Evolutionary conservation across 805 yeast genomes (phyloP).

Genomic region (Spathaspora boniae): DNA sequence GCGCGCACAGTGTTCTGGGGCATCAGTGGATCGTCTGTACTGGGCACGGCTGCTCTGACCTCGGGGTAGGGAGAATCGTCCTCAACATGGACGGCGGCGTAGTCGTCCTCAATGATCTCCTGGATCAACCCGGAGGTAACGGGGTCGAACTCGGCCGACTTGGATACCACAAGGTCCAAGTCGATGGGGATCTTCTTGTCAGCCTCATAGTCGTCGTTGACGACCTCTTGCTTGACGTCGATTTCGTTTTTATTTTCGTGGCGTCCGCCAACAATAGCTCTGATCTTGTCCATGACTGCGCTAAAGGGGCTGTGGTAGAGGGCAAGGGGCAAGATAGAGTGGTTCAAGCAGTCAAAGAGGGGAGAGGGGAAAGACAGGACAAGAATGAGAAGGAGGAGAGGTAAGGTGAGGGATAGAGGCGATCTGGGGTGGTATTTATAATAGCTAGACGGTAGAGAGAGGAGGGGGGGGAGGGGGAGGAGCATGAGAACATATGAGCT

Average conservation of each 20-base stretch:
- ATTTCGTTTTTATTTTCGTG: background rate
- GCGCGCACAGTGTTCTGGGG: constrained; percentile 54
- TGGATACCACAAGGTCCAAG: constrained; percentile 15
- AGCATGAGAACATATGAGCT: too few species aligned
- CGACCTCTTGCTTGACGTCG: constrained; percentile 7
- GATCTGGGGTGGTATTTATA: too few species aligned
- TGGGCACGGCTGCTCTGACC: constrained; percentile 59
- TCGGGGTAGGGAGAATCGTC: constrained; percentile 56
- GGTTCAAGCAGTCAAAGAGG: too few species aligned
- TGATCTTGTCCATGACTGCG: constrained; percentile 10
- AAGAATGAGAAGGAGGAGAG: background rate
- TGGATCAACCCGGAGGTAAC: constrained; percentile 23
- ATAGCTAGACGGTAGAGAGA: too few species aligned
- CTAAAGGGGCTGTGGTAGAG: background rate
- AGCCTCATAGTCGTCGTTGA: constrained; percentile 11
- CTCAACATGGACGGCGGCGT: constrained; percentile 40
- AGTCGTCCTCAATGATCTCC: constrained; percentile 28
- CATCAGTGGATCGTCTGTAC: constrained; percentile 47
- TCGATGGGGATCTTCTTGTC: constrained; percentile 8
- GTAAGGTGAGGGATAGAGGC: too few species aligned
- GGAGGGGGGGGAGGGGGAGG: too few species aligned
- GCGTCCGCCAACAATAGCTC: constrained; percentile 5
- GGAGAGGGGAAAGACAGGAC: background rate
- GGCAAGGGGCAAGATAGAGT: background rate
- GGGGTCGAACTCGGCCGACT: constrained; percentile 32